Evolutionary conservation across 2,329 filamentous ascomycete genomes (phyloP), one percentile per base, ranked within the genome.

Genomic region (Grosmannia clavigera): DNA sequence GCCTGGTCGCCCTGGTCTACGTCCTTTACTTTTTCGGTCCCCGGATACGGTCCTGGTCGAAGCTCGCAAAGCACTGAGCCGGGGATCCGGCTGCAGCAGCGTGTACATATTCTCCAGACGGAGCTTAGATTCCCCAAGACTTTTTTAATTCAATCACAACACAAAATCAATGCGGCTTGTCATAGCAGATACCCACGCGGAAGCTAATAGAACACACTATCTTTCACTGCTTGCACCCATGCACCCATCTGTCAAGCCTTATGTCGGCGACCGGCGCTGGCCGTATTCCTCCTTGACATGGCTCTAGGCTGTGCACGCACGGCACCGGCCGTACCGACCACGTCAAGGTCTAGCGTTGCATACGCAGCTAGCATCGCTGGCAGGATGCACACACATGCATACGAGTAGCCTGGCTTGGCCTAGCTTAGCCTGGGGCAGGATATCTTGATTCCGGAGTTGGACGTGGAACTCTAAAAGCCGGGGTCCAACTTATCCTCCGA

Each of bases 1-100:
- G 60, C n/a, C 55, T 61, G 7, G 60, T 61, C 14, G 60, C 40
- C n/a, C 60, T 61, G 12, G 60, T 61, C 22, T 61, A 61, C n/a
- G 27, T 61, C 6, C 57, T 61, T 9, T 61, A 55, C 51, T 61
- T 61, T 11, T 61, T 61, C 10, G 60, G 60, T 16, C 9, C n/a
- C 14, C 53, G 16, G n/a, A 50, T 61, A 16, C 56, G 60, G 29
- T 40, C 51, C 7, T 61, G 60, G 60, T 61, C 60, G 6, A 61
- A 58, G 51, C 40, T 61, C 22, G 60, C 60, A 11, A 55, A 55
- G 52, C 29, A 38, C 29, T 55, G 31, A 53, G 27, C 16, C 43
- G 40, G 12, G 16, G 12, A 16, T 3, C 14, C 40, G 19, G 14
- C 43, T n/a, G 19, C 16, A n/a, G 19, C 38, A 29, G 16, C 10